Percentiles rank a stretch among this genome's conserved stretches.
These are phyloP conservation scores for Cercis canadensis DNA, from an alignment of 306 rosid genomes.

Conservation along the genomic window DNA sequence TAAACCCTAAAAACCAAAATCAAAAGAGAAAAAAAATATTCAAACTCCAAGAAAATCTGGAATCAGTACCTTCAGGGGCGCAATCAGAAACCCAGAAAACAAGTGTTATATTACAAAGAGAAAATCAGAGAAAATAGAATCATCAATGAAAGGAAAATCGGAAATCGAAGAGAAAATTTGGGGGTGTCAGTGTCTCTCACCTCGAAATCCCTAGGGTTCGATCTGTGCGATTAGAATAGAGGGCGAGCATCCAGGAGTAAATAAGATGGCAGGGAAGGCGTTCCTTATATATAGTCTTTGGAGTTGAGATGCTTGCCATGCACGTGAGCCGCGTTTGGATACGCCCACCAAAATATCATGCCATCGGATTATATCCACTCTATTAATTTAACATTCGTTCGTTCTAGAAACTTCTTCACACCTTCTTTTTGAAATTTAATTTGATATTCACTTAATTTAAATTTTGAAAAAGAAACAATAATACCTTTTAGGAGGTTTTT, in stretches of 20 bases:
- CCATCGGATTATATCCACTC: no score
- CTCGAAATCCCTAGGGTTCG: slow-evolving; percentile 36
- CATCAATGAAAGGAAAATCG: not conserved
- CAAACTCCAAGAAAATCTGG: no score
- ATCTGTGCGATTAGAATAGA: not conserved
- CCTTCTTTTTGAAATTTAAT: not conserved
- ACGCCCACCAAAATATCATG: not conserved
- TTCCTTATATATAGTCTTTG: slow-evolving; percentile 16
- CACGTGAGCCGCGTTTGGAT: slow-evolving; percentile 18
- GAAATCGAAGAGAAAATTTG: not conserved
- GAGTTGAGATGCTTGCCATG: slow-evolving; percentile 30
- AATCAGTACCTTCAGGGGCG: no score
- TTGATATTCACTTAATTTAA: no score
- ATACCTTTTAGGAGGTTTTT: no score
- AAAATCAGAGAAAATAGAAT: not conserved
- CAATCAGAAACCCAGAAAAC: slow-evolving; percentile 11
- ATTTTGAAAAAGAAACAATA: no score
- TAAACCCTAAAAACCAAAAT: no score
- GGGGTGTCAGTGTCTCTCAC: not conserved
- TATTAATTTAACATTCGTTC: no score
- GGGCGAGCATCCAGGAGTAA: not conserved
- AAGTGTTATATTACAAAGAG: not conserved
- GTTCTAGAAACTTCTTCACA: not conserved
- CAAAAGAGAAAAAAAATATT: no score
- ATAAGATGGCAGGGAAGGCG: not conserved